Conservation (phyloP, 2,329 filamentous ascomycete genomes). For the Colletotrichum lentis region DNA sequence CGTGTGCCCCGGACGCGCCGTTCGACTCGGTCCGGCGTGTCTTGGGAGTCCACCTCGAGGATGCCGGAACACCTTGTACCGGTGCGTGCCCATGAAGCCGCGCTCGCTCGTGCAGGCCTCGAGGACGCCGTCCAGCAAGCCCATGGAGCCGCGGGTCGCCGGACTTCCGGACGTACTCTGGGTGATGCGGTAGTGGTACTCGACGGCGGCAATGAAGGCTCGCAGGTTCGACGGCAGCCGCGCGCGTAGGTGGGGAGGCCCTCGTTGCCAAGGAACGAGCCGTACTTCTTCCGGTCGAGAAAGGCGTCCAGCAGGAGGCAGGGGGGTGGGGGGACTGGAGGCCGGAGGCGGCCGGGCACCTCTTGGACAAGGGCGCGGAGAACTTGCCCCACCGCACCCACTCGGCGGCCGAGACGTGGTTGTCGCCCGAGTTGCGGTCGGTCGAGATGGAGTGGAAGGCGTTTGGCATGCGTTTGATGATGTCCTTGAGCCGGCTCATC, state of each 20-base stretch:
- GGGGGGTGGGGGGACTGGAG: conserved; percentile 61
- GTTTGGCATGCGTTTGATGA: conserved; percentile 61
- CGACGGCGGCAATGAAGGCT: conserved; percentile 63
- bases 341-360: conserved; percentile 60
- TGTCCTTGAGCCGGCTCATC: conserved; percentile 61
- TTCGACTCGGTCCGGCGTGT: conserved; percentile 63
- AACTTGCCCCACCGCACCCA: conserved; percentile 63
- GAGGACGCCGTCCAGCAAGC: conserved; percentile 62
- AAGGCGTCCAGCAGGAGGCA: conserved; percentile 65
- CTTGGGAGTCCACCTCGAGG: conserved; percentile 62
- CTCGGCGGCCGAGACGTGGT: conserved; percentile 57
- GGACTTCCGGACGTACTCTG: conserved; percentile 61
- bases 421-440: conserved; percentile 61
- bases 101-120: conserved; percentile 64
- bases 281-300: conserved; percentile 59
- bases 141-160: conserved; percentile 59
- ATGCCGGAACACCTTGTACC: conserved; percentile 67
- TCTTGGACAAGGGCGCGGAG: conserved; percentile 58
- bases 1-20: conserved; percentile 56
- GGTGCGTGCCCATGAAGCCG: conserved; percentile 64
- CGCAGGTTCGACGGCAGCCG: conserved; percentile 63
- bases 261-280: conserved; percentile 61
- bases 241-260: conserved; percentile 61
- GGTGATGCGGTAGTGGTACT: conserved; percentile 63
- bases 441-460: conserved; percentile 63